Percentiles rank a stretch among this genome's conserved stretches.
phyloP scores from a whole-genome alignment of 1,139 yeast species.

The Protomyces inouyei region DNA sequence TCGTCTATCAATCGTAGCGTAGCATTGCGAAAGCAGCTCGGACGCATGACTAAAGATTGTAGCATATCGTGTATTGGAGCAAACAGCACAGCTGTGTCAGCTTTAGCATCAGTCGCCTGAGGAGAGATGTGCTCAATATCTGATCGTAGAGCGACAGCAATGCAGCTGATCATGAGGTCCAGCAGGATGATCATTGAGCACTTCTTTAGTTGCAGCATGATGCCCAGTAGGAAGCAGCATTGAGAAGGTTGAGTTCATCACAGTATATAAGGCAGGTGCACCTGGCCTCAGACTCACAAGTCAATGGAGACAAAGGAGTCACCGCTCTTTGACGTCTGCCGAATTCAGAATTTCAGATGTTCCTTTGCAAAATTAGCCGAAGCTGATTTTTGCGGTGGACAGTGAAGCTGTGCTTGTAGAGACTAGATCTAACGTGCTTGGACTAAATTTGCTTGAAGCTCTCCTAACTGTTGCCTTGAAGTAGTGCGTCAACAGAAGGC shows the following conservation, averaged over 20 bases:
- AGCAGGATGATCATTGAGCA: no score
- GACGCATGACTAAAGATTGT: neutral
- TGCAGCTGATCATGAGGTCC: no score
- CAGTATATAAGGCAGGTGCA: neutral
- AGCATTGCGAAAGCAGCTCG: slow-evolving; percentile 21
- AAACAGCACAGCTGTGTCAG: neutral
- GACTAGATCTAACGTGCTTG: no score
- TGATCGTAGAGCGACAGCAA: neutral
- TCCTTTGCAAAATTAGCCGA: neutral
- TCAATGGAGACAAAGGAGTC: neutral
- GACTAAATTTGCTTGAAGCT: no score
- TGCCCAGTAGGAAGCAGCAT: neutral
- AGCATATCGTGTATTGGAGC: neutral
- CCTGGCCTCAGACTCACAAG: no score
- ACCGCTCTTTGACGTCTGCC: neutral
- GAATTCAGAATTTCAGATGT: neutral
- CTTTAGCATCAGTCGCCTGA: neutral
- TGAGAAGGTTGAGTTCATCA: neutral
- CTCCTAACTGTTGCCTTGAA: no score
- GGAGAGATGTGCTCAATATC: neutral
- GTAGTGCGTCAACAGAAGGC: no score
- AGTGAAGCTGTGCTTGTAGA: no score
- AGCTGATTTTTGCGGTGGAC: no score
- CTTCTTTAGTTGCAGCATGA: no score
- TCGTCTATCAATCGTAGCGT: neutral